Evolutionary conservation across 768 basidiomycete species (phyloP).

Genomic region (Podaxis pistillaris): DNA sequence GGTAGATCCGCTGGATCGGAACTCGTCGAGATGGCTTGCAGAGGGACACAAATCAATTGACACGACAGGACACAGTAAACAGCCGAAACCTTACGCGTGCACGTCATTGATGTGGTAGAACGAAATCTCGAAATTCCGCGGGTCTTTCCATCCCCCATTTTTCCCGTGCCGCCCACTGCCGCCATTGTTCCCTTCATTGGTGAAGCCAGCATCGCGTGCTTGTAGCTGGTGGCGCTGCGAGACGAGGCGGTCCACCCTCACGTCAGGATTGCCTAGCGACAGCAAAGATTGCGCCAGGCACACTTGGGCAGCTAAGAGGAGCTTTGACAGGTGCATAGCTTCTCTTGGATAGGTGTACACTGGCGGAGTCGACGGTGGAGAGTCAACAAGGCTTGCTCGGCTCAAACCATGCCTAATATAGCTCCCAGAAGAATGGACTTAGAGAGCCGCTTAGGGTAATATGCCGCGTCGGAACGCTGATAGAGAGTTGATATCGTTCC

Average conservation of each 20-base stretch:
- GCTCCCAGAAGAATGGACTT: background rate
- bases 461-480: background rate
- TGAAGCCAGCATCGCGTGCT: slow-evolving; percentile 22
- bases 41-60: background rate
- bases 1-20: slow-evolving; percentile 33
- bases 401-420: background rate
- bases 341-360: background rate
- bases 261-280: background rate
- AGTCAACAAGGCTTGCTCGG: too few species aligned
- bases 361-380: too few species aligned
- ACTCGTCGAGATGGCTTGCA: slow-evolving; percentile 37
- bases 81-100: slow-evolving; percentile 28
- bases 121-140: slow-evolving; percentile 24
- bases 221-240: slow-evolving; percentile 22
- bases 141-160: slow-evolving; percentile 18
- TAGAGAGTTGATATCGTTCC: background rate
- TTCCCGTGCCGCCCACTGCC: slow-evolving; percentile 23
- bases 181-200: slow-evolving; percentile 14
- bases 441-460: background rate
- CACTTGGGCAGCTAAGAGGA: background rate
- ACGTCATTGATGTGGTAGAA: slow-evolving; percentile 45
- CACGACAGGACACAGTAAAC: background rate
- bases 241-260: slow-evolving; percentile 22
- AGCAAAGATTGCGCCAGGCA: background rate
- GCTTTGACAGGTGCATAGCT: slow-evolving; percentile 1